Conservation (phyloP, 169 alveolate species). For the Cryptosporidium ubiquitum region DNA sequence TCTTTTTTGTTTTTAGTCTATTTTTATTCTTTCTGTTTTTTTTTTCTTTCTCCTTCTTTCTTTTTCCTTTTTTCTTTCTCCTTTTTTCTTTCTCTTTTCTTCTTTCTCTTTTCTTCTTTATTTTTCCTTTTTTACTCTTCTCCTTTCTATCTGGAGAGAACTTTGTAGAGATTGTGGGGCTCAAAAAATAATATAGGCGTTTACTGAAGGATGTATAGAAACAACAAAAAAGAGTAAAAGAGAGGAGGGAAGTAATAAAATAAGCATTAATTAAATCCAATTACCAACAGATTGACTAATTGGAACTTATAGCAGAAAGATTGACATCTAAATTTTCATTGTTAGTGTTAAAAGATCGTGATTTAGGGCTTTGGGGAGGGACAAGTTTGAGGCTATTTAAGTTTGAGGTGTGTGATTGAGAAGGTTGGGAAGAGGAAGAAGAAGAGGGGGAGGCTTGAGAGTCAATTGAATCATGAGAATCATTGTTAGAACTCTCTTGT, state of each 20-base stretch:
- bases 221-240: neutral
- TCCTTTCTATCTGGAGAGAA: too few relatives aligned
- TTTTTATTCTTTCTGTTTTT: too few relatives aligned
- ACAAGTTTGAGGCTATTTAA: neutral
- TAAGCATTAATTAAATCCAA: slow-evolving; percentile 1
- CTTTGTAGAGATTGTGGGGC: too few relatives aligned
- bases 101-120: too few relatives aligned
- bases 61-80: too few relatives aligned
- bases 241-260: neutral
- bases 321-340: neutral
- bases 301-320: neutral
- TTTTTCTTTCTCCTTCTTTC: too few relatives aligned
- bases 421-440: neutral
- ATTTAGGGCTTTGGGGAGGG: neutral
- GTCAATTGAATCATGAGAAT: neutral
- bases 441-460: neutral
- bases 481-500: neutral
- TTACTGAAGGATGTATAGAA: neutral
- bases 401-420: neutral
- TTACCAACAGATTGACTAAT: neutral
- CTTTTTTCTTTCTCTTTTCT: too few relatives aligned
- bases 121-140: too few relatives aligned
- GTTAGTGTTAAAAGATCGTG: neutral
- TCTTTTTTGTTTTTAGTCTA: too few relatives aligned
- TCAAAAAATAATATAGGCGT: too few relatives aligned